These are phyloP conservation scores for Fusarium caatingaense DNA, from an alignment of 2,329 filamentous ascomycete species.

Conservation along the genomic window DNA sequence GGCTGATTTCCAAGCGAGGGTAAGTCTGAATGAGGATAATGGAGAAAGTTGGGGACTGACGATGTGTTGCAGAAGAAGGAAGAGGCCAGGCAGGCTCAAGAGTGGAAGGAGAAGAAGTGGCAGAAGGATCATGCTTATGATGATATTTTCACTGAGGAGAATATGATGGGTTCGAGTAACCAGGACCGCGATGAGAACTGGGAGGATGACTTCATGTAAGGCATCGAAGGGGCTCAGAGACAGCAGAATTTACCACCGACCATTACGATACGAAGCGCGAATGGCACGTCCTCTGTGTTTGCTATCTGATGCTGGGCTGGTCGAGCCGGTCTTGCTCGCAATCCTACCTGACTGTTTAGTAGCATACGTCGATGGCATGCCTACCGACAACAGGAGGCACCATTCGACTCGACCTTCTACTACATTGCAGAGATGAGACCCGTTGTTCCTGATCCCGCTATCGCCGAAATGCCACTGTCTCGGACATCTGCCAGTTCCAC, in stretches of 20 bases:
- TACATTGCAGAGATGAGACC: too few species aligned
- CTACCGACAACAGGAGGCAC: too few species aligned
- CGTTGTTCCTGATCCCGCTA: too few species aligned
- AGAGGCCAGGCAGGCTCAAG: conserved; percentile 77
- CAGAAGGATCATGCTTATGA: conserved; percentile 99
- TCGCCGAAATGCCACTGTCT: too few species aligned
- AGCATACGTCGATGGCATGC: too few species aligned
- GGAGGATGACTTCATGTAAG: conserved; percentile 92
- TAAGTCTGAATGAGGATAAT: conserved; percentile 51
- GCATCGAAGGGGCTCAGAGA: neutral
- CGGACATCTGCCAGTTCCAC: too few species aligned
- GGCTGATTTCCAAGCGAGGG: conserved; percentile 69
- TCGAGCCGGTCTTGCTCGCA: too few species aligned
- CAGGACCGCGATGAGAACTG: conserved; percentile 82
- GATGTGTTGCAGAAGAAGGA: conserved; percentile 72
- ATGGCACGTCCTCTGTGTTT: too few species aligned
- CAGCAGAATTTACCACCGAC: neutral
- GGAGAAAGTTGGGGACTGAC: neutral
- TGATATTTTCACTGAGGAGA: conserved; percentile 86
- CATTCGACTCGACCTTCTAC: too few species aligned
- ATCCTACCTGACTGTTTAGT: too few species aligned
- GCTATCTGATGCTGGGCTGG: too few species aligned
- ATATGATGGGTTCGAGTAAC: conserved; percentile 82
- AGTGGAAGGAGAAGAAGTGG: conserved; percentile 89
- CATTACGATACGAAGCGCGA: neutral